Conservation (phyloP, 2,329 filamentous ascomycete genomes). For the Amylocarpus encephaloides region DNA sequence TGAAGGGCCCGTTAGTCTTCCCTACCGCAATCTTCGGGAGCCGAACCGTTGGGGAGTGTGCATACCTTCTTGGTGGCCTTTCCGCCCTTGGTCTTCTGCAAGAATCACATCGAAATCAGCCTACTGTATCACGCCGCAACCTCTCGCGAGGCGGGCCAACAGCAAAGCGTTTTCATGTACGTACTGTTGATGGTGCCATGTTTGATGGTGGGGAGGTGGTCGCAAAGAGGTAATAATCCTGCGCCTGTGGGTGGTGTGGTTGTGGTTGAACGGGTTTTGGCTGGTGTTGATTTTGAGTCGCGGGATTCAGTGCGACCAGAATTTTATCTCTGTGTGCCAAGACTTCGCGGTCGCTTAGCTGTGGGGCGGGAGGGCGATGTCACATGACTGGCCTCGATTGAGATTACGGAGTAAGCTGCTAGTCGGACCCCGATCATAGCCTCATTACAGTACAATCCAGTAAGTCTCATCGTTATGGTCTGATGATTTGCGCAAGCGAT, state of each 20-base stretch:
- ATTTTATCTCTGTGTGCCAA: constrained; percentile 20
- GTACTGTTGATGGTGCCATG: constrained; percentile 89
- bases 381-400: background rate
- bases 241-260: constrained; percentile 31
- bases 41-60: constrained; percentile 2
- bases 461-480: too few relatives aligned
- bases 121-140: constrained; percentile 75
- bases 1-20: constrained; percentile 38
- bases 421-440: too few relatives aligned
- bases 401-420: too few relatives aligned
- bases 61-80: constrained; percentile 51
- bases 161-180: constrained; percentile 88
- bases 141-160: constrained; percentile 57
- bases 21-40: constrained; percentile 1
- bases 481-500: too few relatives aligned
- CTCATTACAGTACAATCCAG: too few relatives aligned
- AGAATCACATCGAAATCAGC: constrained; percentile 67
- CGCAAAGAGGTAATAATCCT: constrained; percentile 66
- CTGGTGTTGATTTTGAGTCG: constrained; percentile 4
- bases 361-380: background rate
- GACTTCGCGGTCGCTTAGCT: constrained; percentile 14
- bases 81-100: constrained; percentile 62
- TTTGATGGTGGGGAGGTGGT: constrained; percentile 38
- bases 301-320: constrained; percentile 1
- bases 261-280: constrained; percentile 13